A percentile compares a stretch with the other conserved stretches of the same genome.
Evolutionary conservation across 2,329 filamentous ascomycete species (phyloP).

Genomic region (Cercospora beticola): DNA sequence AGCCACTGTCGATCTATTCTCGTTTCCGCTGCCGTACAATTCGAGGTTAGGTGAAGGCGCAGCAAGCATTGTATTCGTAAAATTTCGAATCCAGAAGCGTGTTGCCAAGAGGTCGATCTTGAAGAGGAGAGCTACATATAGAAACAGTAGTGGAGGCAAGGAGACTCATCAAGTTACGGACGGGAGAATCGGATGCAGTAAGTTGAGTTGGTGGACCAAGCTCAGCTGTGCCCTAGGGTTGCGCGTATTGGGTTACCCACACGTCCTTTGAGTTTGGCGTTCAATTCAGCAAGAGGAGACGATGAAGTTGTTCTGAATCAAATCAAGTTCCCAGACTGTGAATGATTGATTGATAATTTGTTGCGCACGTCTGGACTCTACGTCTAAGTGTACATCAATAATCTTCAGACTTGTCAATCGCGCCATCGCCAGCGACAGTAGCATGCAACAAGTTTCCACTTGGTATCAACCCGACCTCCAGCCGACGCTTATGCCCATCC

Average conservation of each 20-base stretch:
- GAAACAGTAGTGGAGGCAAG: neutral
- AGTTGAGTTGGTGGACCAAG: neutral
- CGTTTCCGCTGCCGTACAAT: neutral
- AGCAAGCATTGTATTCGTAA: neutral
- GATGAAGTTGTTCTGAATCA: neutral
- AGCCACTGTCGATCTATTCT: neutral
- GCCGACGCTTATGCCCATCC: neutral
- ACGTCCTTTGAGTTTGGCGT: neutral
- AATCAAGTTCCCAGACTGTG: neutral
- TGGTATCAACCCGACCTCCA: neutral
- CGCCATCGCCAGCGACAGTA: neutral
- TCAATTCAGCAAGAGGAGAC: neutral
- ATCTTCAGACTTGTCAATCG: neutral
- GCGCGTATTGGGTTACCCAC: neutral
- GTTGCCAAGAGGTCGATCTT: neutral
- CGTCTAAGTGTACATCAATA: neutral
- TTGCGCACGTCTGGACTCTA: neutral
- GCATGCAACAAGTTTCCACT: neutral
- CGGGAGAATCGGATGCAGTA: neutral
- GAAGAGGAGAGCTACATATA: neutral
- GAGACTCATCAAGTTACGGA: neutral
- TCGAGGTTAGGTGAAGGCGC: neutral
- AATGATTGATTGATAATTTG: neutral
- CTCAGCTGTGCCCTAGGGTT: neutral
- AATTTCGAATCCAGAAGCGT: neutral